Base-by-base conservation (phyloP, 352 stramenopile species). In the Elongisporangium anandrum region DNA sequence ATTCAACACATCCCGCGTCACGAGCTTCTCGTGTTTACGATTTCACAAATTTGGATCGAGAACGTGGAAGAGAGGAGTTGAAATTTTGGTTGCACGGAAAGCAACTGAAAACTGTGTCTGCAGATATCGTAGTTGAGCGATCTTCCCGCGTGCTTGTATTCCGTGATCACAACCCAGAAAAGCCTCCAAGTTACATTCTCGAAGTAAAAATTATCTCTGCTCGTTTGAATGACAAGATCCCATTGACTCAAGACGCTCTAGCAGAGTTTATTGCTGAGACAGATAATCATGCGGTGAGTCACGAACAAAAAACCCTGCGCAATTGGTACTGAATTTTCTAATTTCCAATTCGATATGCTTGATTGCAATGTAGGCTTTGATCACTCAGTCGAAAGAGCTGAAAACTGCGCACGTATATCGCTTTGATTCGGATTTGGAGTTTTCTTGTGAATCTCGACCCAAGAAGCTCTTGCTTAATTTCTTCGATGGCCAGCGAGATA, bases 121-220 rank as follows among this genome's bases (percentile, higher is more conserved):
- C 82, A 3, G 82, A 94, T 49, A 92, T 95, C 61, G 64, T 88
- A 1, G 75, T 95, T 1, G 78, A 93, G 45, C 73, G 79, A 13
- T 90, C 86, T 5, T 95, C 86, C 7, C 81, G 86, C 1, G 82
- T 94, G 4, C 66, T 95, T 15, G 73, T 94, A 20, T 94, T 95
- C 59, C 81, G 79, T 9, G 79, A 94, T 24, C 71, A 88, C 16
- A 79, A 81, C 48, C 60, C 63, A 17, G 68, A 88, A 49, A 74
- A 65, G 7, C 64, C 75, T 16, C 79, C 84, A 13, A 80, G 72
- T 26, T 95, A 88, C 57, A 79, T 90, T 13, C 59, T 95, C 12
- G 86, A 95, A 65, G 85, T 95, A 4, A 93, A 94, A 49, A 73
- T 95, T 20, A 75, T 94, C n/a, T 83, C 86, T 5, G 82, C 79